Percentiles rank a stretch among this genome's conserved stretches.
These are phyloP conservation scores for Sphagnurus paluster DNA, from an alignment of 1,284 basidiomycete genomes.

Conservation along the genomic window DNA sequence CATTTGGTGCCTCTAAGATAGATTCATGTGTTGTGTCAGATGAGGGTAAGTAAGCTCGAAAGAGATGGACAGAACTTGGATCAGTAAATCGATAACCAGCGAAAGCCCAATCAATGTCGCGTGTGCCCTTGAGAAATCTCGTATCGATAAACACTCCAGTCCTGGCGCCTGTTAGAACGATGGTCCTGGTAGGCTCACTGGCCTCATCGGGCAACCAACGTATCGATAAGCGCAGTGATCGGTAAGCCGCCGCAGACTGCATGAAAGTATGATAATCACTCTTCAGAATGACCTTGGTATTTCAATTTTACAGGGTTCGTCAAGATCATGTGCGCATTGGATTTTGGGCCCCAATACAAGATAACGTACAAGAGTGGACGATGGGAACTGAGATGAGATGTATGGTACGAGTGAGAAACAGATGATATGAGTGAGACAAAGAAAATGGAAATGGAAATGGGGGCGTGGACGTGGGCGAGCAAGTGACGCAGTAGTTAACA, in stretches of 20 bases:
- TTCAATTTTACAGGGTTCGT: no score
- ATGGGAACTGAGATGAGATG: constrained; percentile 27
- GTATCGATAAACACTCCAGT: constrained; percentile 33
- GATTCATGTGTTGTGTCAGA: not conserved
- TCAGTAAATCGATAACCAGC: constrained; percentile 32
- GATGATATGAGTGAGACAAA: constrained; percentile 6
- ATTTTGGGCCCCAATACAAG: constrained; percentile 12
- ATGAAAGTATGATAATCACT: not conserved
- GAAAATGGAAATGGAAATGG: constrained; percentile 26
- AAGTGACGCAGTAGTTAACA: constrained; percentile 17
- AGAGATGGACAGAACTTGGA: constrained; percentile 14
- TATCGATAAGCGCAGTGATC: constrained; percentile 28
- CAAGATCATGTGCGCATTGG: constrained; percentile 17
- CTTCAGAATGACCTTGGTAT: not conserved
- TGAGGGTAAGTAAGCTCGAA: no score
- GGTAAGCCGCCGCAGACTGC: constrained; percentile 8
- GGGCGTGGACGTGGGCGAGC: constrained; percentile 25
- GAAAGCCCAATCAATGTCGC: constrained; percentile 34
- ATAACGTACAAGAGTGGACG: constrained; percentile 30
- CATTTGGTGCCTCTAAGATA: constrained; percentile 17
- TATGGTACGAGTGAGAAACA: constrained; percentile 27
- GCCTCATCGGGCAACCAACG: constrained; percentile 29
- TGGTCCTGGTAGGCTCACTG: constrained; percentile 31
- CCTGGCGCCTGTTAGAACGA: constrained; percentile 29
- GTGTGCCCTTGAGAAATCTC: constrained; percentile 27